phyloP scores from a whole-genome alignment of 441 rosid species.

The Aleurites moluccanus region DNA sequence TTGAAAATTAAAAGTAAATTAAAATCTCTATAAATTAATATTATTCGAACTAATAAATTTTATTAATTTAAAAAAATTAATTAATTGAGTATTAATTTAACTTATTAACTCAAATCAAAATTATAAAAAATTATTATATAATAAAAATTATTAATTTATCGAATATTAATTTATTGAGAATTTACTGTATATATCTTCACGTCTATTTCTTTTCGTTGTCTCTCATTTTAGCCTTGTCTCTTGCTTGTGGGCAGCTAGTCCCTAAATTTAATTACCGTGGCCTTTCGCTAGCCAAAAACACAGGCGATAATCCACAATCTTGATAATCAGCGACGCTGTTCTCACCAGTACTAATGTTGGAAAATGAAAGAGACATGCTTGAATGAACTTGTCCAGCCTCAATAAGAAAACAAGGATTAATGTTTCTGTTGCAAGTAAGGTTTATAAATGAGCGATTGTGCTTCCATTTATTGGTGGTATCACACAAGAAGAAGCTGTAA shows the following conservation, averaged over 20 bases:
- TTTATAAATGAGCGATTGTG: slow-evolving; percentile 39
- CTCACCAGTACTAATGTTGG: slow-evolving; percentile 63
- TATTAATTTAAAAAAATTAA: too few species aligned
- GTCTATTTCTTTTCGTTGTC: slow-evolving; percentile 69
- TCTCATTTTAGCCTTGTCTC: slow-evolving; percentile 67
- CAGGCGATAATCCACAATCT: slow-evolving; percentile 54
- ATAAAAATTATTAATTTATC: too few species aligned
- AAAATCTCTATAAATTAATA: too few species aligned
- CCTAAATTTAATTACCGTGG: slow-evolving; percentile 74
- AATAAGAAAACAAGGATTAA: slow-evolving; percentile 45
- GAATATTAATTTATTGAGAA: background rate
- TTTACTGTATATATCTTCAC: slow-evolving; percentile 35
- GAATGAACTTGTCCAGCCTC: slow-evolving; percentile 44
- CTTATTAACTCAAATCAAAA: too few species aligned
- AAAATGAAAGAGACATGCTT: slow-evolving; percentile 51
- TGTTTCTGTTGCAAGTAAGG: slow-evolving; percentile 37
- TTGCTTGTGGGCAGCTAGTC: slow-evolving; percentile 47
- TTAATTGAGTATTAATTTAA: too few species aligned
- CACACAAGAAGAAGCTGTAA: slow-evolving; percentile 32
- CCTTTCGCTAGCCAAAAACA: slow-evolving; percentile 44
- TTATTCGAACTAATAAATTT: too few species aligned
- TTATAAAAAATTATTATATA: too few species aligned
- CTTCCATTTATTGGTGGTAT: slow-evolving; percentile 28
- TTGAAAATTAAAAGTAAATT: too few species aligned
- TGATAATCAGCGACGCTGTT: slow-evolving; percentile 50